Evolutionary conservation across 2,329 filamentous ascomycete species (phyloP).

Genomic region (Diaporthe vexans): DNA sequence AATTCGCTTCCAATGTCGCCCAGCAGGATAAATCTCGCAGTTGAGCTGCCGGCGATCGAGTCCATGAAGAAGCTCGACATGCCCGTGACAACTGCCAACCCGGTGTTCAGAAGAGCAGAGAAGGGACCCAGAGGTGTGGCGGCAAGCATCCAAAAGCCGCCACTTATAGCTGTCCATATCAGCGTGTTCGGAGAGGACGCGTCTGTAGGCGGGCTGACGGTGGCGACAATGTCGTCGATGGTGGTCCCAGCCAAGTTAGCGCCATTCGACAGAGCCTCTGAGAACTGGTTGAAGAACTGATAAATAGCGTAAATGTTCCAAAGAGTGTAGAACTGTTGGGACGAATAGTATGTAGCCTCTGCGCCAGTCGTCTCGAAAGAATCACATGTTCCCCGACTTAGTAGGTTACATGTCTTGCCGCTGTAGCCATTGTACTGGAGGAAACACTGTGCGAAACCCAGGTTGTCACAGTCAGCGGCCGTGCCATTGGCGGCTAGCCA

Average conservation of each 20-base stretch:
- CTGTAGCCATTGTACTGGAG: slow-evolving; percentile 47
- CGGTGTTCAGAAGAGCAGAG: slow-evolving; percentile 1
- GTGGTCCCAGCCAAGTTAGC: slow-evolving; percentile 47
- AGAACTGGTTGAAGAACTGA: slow-evolving; percentile 50
- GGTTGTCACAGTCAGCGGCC: slow-evolving; percentile 45
- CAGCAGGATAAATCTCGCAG: slow-evolving; percentile 46
- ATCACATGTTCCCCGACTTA: slow-evolving; percentile 47
- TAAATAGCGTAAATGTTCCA: slow-evolving; percentile 49
- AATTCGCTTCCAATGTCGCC: slow-evolving; percentile 46
- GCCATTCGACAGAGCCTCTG: slow-evolving; percentile 46
- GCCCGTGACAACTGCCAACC: slow-evolving; percentile 18
- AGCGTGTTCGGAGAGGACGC: slow-evolving; percentile 37
- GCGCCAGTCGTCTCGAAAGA: slow-evolving; percentile 41
- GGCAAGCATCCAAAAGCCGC: slow-evolving; percentile 29
- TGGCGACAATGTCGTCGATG: slow-evolving; percentile 46
- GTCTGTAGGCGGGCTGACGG: slow-evolving; percentile 44
- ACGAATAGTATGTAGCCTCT: slow-evolving; percentile 42
- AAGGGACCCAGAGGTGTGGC: neutral
- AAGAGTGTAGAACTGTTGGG: slow-evolving; percentile 48
- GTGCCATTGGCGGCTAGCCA: slow-evolving; percentile 47
- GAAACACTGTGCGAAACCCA: slow-evolving; percentile 49
- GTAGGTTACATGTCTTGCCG: slow-evolving; percentile 46
- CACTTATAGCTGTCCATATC: slow-evolving; percentile 16
- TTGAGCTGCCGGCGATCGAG: slow-evolving; percentile 44
- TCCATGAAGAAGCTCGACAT: slow-evolving; percentile 45